Conservation (phyloP, 2,329 filamentous ascomycete species). For the Leptosphaerulina australis region DNA sequence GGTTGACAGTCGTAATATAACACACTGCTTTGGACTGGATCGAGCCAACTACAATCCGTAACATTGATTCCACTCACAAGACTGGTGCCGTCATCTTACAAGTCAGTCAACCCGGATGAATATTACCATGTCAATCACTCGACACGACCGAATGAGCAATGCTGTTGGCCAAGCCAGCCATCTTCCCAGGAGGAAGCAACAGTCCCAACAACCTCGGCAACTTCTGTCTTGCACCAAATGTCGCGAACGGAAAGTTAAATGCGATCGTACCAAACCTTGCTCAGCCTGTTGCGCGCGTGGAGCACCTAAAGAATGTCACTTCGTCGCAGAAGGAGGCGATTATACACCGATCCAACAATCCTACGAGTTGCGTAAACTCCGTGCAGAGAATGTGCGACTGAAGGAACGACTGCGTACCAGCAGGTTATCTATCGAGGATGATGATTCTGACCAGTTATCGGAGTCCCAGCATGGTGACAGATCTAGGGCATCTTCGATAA, state of each 20-base stretch:
- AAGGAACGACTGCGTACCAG: slow-evolving; percentile 51
- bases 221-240: slow-evolving; percentile 58
- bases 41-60: background rate
- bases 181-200: slow-evolving; percentile 42
- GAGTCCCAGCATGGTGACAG: slow-evolving; percentile 31
- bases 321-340: slow-evolving; percentile 54
- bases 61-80: slow-evolving; percentile 26
- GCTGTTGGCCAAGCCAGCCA: slow-evolving; percentile 22
- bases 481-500: slow-evolving; percentile 27
- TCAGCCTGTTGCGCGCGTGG: slow-evolving; percentile 57
- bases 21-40: background rate
- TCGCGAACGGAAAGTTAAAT: slow-evolving; percentile 58
- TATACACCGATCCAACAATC: slow-evolving; percentile 56
- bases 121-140: slow-evolving; percentile 22
- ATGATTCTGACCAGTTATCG: slow-evolving; percentile 40
- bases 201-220: slow-evolving; percentile 52
- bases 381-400: slow-evolving; percentile 53
- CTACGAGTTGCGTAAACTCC: slow-evolving; percentile 55
- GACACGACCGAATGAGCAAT: slow-evolving; percentile 22
- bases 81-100: slow-evolving; percentile 15
- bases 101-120: slow-evolving; percentile 17
- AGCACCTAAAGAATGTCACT: slow-evolving; percentile 55
- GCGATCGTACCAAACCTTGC: slow-evolving; percentile 58
- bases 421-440: slow-evolving; percentile 46
- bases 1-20: slow-evolving; percentile 3